Evolutionary conservation across 2,329 filamentous ascomycete species (phyloP), one percentile per base, ranked within the genome.

Genomic region (Fusarium kyushuense): DNA sequence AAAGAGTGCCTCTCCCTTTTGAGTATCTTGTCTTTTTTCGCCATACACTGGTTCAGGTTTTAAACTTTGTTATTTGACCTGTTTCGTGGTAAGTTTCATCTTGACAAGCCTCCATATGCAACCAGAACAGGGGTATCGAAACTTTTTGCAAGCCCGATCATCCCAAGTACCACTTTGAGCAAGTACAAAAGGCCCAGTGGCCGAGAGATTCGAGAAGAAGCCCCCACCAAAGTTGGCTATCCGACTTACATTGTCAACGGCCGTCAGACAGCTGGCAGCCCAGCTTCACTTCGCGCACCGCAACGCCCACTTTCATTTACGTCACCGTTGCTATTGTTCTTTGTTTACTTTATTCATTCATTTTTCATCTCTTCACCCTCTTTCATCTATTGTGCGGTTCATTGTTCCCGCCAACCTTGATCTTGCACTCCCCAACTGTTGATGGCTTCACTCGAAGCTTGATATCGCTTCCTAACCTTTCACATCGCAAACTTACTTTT

Each of bases 51-150:
- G 48, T 30, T 19, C 12, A 49, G 38, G 38, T 41, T 42, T 21
- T 29, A 32, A 38, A 42, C 59, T 47, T 41, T 49, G 21, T 27
- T 23, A 27, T 57, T 47, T 61, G 19, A 35, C 56, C 52, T 54
- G 23, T 53, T 45, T 60, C 30, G 35, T 68, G 65, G 65, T 68
- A 62, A 68, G 65, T 69, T 62, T 55, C 12, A 42, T 36, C 23
- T 29, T 27, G 33, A 51, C 48, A 49, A 54, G 61, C 53, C 61
- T 58, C 43, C 30, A 51, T 51, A 54, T 54, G 59, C 51, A 64
- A 41, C 23, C 49, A 48, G 35, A 60, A 46, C 32, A 45, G 25
- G 65, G 57, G 64, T 43, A 36, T 35, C n/a, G 27, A 27, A 46
- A 21, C 17, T 21, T 9, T 6, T 19, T 29, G 9, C 25, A 32